These are phyloP conservation scores for Penicillium maclennaniae DNA, from an alignment of 495 filamentous ascomycete species.

Conservation along the genomic window DNA sequence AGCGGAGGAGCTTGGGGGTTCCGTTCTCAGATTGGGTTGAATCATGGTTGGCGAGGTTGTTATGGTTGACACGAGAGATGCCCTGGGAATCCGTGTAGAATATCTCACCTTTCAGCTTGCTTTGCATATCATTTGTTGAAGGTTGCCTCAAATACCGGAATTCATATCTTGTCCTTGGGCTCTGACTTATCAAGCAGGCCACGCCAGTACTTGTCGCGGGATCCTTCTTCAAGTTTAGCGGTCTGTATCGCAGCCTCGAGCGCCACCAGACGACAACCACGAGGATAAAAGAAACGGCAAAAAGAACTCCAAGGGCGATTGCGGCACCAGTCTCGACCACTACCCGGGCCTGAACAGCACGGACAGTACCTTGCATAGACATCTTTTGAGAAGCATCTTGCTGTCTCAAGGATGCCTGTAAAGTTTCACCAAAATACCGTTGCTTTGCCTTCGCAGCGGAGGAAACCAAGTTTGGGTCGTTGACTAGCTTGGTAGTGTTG, in stretches of 20 bases:
- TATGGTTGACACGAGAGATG: not conserved
- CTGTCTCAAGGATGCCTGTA: conserved; percentile 22
- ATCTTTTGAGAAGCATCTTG: conserved; percentile 7
- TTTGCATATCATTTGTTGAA: conserved; percentile 7
- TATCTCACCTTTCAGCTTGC: not conserved
- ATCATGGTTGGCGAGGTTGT: not conserved
- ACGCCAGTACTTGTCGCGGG: conserved; percentile 11
- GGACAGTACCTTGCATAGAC: conserved; percentile 1
- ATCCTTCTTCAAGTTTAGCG: conserved; percentile 19
- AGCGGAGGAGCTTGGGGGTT: conserved; percentile 21
- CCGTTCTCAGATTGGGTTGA: conserved; percentile 12
- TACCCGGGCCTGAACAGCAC: conserved; percentile 10
- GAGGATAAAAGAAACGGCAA: conserved; percentile 18
- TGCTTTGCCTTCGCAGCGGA: conserved; percentile 29
- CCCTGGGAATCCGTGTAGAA: conserved; percentile 14
- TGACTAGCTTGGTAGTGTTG: conserved; percentile 16
- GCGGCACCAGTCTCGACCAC: conserved; percentile 15
- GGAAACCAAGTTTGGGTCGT: conserved; percentile 7
- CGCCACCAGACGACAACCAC: conserved; percentile 14
- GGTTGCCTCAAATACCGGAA: conserved; percentile 13
- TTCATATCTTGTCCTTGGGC: not conserved
- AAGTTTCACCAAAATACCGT: conserved; percentile 33
- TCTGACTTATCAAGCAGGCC: conserved; percentile 10
- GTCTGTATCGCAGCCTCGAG: conserved; percentile 3
- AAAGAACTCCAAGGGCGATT: conserved; percentile 15